Base-by-base conservation (phyloP, 352 stramenopile species). In the Phytophthora multivora region DNA sequence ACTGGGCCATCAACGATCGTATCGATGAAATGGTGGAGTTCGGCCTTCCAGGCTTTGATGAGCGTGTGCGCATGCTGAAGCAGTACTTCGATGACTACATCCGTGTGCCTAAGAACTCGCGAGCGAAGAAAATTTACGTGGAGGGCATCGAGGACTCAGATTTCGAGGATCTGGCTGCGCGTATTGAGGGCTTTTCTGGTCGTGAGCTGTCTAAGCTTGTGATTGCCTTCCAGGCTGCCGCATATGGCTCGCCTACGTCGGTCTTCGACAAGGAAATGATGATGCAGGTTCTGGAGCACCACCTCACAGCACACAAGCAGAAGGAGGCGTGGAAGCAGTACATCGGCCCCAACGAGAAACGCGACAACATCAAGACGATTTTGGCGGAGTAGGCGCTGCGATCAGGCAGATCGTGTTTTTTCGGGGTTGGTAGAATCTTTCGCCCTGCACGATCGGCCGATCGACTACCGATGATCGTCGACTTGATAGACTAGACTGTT, bases 21-120 rank as follows among this genome's bases (percentile, higher is more conserved):
- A 98, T 99, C 49, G 98, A 99, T 84, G 98, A 99, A 82, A 99
- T 99, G 88, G 95, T 99, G 26, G 86, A 98, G 76, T 99, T 99
- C 66, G 73, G 83, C 13, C 79, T 99, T 28, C 98, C 98, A 3
- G 92, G 87, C 51, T 78, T 88, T 33, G 87, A 97, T 51, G 97
- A 99, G 80, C 91, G 98, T 36, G 86, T 97, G 70, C 91, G 90
- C 51, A 99, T 99, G 94, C 94, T 99, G 63, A 93, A 93, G 59
- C 88, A 98, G 71, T 99, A 99, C 86, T 98, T 99, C 61, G 81
- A 99, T 52, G 96, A 98, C 72, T 99, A 99, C 81, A 86, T 99
- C 31, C 71, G 72, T 33, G 62, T 95, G 15, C 96, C 98, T 18
- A 90, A 94, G 52, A 94, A 89, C 50, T 80, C 75, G 51, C 70